Evolutionary conservation across 441 rosid genomes (phyloP).

Genomic region (Corymbia calophylla): DNA sequence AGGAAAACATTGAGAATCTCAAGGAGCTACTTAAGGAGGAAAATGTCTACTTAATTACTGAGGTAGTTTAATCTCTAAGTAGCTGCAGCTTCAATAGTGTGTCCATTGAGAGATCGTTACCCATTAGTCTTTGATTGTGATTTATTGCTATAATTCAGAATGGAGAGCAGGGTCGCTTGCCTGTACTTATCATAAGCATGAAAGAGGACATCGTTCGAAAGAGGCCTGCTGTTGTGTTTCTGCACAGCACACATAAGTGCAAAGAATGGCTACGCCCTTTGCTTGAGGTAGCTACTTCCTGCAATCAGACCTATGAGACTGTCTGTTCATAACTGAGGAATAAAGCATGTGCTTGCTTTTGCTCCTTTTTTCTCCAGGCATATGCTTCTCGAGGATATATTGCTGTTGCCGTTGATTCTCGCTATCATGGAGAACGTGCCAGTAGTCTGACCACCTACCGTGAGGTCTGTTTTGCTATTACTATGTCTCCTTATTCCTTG

Average conservation of each 20-base stretch:
- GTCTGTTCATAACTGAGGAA: not conserved
- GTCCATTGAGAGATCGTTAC: not conserved
- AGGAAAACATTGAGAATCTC: conserved; percentile 30
- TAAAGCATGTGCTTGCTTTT: not conserved
- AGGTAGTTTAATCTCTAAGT: conserved; percentile 26
- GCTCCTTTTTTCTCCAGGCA: conserved; percentile 32
- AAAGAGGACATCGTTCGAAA: conserved; percentile 28
- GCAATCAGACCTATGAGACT: not conserved
- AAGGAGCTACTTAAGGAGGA: conserved; percentile 60
- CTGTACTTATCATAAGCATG: conserved; percentile 66
- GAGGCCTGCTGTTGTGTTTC: conserved; percentile 80
- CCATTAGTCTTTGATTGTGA: not conserved
- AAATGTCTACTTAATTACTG: conserved; percentile 60
- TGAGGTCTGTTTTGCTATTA: conserved; percentile 34
- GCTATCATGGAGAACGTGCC: conserved; percentile 91
- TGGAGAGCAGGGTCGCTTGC: conserved; percentile 77
- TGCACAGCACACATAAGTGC: conserved; percentile 72
- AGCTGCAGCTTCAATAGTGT: not conserved
- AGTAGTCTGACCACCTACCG: conserved; percentile 46
- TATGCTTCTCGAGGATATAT: conserved; percentile 89
- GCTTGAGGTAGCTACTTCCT: conserved; percentile 53
- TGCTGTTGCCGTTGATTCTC: conserved; percentile 78
- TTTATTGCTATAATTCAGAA: conserved; percentile 22
- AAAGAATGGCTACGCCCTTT: conserved; percentile 91
- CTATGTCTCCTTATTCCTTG: not conserved